A percentile compares a stretch with the other conserved stretches of the same genome.
These are phyloP conservation scores for Psilocybe cyanescens DNA, from an alignment of 768 basidiomycete genomes.

Conservation along the genomic window DNA sequence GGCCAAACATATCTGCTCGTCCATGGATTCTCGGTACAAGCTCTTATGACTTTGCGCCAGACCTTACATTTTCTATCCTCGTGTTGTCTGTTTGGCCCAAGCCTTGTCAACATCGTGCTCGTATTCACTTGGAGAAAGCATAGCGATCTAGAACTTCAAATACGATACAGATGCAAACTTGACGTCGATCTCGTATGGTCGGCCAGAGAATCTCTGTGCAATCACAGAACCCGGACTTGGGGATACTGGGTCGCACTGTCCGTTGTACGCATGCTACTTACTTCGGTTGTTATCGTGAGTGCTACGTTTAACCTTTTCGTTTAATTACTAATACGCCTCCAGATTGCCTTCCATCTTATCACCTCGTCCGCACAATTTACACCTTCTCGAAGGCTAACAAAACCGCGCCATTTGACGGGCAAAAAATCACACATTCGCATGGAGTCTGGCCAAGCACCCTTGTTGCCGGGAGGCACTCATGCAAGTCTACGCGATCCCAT, in stretches of 20 bases:
- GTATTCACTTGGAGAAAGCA: slow-evolving; percentile 55
- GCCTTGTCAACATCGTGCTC: slow-evolving; percentile 61
- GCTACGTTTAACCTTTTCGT: neutral
- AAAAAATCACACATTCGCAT: slow-evolving; percentile 25
- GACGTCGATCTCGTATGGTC: slow-evolving; percentile 77
- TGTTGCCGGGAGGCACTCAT: slow-evolving; percentile 15
- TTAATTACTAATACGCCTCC: neutral
- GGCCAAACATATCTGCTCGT: slow-evolving; percentile 44
- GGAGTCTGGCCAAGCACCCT: slow-evolving; percentile 20
- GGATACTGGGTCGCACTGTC: slow-evolving; percentile 60
- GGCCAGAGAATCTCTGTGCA: slow-evolving; percentile 32
- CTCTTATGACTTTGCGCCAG: slow-evolving; percentile 36
- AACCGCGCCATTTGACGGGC: slow-evolving; percentile 17
- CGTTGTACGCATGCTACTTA: slow-evolving; percentile 55
- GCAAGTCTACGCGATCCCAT: slow-evolving; percentile 8
- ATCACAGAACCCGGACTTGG: slow-evolving; percentile 41
- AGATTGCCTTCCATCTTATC: slow-evolving; percentile 25
- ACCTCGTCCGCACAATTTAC: slow-evolving; percentile 23
- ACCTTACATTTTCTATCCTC: slow-evolving; percentile 48
- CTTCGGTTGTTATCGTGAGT: slow-evolving; percentile 57
- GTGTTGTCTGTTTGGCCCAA: slow-evolving; percentile 52
- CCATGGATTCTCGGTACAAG: slow-evolving; percentile 37
- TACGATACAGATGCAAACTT: slow-evolving; percentile 53
- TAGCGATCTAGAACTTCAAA: slow-evolving; percentile 37
- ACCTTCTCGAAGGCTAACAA: slow-evolving; percentile 18